A percentile compares a stretch with the other conserved stretches of the same genome.
These are phyloP conservation scores for Spathaspora sp. DNA, from an alignment of 805 yeast genomes.

Conservation along the genomic window DNA sequence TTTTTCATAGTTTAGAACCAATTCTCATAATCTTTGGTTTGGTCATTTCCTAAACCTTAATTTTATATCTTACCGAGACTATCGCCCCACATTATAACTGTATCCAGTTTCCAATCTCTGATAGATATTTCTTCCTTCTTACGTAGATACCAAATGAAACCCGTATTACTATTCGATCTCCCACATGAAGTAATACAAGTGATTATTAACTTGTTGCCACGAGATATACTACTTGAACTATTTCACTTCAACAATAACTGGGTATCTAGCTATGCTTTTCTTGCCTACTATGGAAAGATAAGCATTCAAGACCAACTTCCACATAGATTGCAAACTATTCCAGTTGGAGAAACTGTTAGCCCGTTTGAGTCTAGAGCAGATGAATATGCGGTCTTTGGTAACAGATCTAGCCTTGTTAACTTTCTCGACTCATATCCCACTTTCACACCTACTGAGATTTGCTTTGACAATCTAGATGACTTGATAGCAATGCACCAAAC, in stretches of 20 bases:
- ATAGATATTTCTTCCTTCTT: too few species aligned
- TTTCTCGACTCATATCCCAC: not conserved
- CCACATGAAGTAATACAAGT: constrained; percentile 1
- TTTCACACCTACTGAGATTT: not conserved
- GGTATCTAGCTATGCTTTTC: not conserved
- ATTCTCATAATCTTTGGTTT: too few species aligned
- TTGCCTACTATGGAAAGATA: not conserved
- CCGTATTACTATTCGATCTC: not conserved
- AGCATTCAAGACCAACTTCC: not conserved
- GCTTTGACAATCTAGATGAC: not conserved
- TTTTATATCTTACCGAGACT: too few species aligned
- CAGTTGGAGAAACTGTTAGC: not conserved
- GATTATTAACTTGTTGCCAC: not conserved
- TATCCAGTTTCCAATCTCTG: too few species aligned
- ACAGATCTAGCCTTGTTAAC: not conserved
- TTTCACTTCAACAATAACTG: not conserved
- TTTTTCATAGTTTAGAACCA: too few species aligned
- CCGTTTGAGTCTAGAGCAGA: not conserved
- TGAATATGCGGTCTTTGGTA: not conserved
- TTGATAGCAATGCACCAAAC: not conserved
- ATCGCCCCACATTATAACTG: too few species aligned
- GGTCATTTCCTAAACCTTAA: too few species aligned
- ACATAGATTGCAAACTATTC: not conserved
- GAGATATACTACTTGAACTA: not conserved
- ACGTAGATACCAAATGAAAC: not conserved